Conservation (phyloP, 139 green algal species). For the Microglena sp. region DNA sequence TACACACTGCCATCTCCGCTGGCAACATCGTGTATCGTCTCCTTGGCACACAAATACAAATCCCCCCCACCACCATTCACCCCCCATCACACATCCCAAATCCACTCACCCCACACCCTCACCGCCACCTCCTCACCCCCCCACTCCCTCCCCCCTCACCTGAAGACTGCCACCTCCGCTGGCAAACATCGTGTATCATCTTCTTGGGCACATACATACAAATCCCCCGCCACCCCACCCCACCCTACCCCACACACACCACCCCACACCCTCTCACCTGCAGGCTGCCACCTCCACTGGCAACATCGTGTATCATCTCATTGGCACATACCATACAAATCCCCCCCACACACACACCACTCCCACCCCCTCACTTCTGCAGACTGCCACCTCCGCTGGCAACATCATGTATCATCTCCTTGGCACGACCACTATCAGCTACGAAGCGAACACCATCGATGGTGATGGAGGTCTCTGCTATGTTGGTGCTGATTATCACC, state of each 20-base stretch:
- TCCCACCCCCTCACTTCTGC: no score
- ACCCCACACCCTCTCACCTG: constrained; percentile 15
- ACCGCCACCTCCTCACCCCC: background rate
- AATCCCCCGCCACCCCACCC: background rate
- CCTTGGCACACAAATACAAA: background rate
- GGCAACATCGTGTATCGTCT: constrained; percentile 16
- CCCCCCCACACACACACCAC: constrained; percentile 1
- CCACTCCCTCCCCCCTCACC: background rate
- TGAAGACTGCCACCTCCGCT: no score
- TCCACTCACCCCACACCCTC: background rate
- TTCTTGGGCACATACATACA: background rate
- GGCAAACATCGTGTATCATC: background rate
- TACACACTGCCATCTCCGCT: constrained; percentile 1
- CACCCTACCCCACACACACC: constrained; percentile 6
- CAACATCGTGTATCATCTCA: constrained; percentile 28
- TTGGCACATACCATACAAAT: constrained; percentile 10
- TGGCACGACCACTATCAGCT: constrained; percentile 27
- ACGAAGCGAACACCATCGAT: constrained; percentile 56
- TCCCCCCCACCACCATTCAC: background rate
- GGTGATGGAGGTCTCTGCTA: constrained; percentile 79
- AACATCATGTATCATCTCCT: constrained; percentile 36
- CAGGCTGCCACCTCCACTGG: constrained; percentile 20
- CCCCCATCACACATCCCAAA: background rate
- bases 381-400: constrained; percentile 21
- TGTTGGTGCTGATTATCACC: constrained; percentile 73